Evolutionary conservation across 208 protist species (phyloP).

Genomic region (Trypanosomatidae sp.): DNA sequence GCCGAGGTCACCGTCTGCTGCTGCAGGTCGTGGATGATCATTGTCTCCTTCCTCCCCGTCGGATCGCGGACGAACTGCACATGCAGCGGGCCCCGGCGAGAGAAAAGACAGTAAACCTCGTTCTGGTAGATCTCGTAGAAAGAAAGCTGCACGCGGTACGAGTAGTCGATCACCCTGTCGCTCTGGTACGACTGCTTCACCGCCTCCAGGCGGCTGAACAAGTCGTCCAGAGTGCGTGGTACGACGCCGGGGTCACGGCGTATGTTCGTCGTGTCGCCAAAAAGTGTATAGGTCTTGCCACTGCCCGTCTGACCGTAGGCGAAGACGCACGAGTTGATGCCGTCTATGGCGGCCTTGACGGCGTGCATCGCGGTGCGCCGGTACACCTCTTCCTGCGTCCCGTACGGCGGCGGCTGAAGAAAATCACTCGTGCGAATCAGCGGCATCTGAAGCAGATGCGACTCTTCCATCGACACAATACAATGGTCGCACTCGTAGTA

Average conservation of each 20-base stretch:
- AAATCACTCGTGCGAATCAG: conserved; percentile 67
- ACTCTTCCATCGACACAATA: conserved; percentile 63
- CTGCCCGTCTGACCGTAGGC: conserved; percentile 13
- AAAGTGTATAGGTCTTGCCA: conserved; percentile 33
- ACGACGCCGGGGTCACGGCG: conserved; percentile 69
- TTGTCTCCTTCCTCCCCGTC: conserved; percentile 53
- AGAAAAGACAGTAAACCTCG: conserved; percentile 76
- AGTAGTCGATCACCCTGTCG: conserved; percentile 50
- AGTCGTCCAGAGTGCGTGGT: conserved; percentile 62
- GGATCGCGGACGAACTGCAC: conserved; percentile 55
- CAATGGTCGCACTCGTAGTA: conserved; percentile 75
- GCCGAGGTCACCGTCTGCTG: conserved; percentile 48
- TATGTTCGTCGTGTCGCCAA: conserved; percentile 66
- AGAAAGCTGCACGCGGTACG: conserved; percentile 59
- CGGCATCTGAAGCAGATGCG: conserved; percentile 56
- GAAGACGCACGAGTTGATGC: conserved; percentile 63
- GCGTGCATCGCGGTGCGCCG: conserved; percentile 58
- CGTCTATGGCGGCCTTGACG: conserved; percentile 74
- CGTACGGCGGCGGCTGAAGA: conserved; percentile 54
- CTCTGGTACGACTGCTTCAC: conserved; percentile 30
- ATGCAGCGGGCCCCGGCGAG: conserved; percentile 61
- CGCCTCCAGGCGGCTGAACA: conserved; percentile 61
- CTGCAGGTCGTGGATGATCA: conserved; percentile 67
- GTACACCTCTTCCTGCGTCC: conserved; percentile 81
- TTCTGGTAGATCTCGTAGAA: conserved; percentile 88